Percentiles rank a stretch among this genome's conserved stretches.
Evolutionary conservation across 345 rosid genomes (phyloP).

Genomic region (Ailanthus altissimus): DNA sequence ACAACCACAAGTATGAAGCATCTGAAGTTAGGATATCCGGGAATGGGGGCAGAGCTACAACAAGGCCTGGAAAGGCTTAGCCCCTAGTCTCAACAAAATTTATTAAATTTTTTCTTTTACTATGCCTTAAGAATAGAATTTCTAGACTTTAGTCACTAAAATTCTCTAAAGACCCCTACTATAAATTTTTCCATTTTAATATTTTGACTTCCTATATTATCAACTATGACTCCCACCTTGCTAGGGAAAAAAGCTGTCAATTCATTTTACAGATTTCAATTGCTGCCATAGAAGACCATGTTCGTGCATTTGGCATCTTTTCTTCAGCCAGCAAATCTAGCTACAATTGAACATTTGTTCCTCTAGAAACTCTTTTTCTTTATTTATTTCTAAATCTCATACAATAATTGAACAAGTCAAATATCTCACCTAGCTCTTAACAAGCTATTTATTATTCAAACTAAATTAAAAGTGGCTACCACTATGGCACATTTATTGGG

Average conservation of each 20-base stretch:
- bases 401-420: not conserved
- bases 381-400: not conserved
- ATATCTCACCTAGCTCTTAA: conserved; percentile 22
- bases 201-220: too few relatives aligned
- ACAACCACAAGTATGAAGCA: not conserved
- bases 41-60: too few relatives aligned
- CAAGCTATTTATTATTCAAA: not conserved
- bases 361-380: not conserved
- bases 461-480: conserved; percentile 3
- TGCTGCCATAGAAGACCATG: not conserved
- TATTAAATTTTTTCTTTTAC: too few relatives aligned
- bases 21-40: not conserved
- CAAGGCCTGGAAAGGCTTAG: too few relatives aligned
- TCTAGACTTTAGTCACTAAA: too few relatives aligned
- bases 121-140: too few relatives aligned
- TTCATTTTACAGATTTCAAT: not conserved
- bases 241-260: conserved; percentile 15
- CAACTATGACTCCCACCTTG: too few relatives aligned
- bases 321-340: conserved; percentile 30
- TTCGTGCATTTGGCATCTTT: conserved; percentile 25
- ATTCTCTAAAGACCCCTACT: too few relatives aligned
- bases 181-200: too few relatives aligned
- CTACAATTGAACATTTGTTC: conserved; percentile 18
- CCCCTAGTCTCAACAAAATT: too few relatives aligned
- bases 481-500: too few relatives aligned